Evolutionary conservation across 2,329 filamentous ascomycete species (phyloP).

Genomic region (Stagonosporopsis cucurbitacearum): DNA sequence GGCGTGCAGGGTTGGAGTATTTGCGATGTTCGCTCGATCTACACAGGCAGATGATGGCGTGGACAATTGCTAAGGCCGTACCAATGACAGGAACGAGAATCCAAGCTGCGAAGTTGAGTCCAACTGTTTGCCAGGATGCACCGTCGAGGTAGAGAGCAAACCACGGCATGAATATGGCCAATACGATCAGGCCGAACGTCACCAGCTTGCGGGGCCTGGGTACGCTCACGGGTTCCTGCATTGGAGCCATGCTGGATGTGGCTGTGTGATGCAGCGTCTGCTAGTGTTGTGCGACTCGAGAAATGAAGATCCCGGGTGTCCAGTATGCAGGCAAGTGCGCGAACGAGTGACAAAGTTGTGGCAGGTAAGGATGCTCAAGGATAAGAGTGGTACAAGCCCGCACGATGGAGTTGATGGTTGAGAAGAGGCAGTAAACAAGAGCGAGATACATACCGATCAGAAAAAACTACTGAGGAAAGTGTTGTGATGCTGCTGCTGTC

Average conservation of each 20-base stretch:
- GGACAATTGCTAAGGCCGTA: slow-evolving; percentile 3
- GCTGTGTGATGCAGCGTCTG: neutral
- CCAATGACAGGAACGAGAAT: slow-evolving; percentile 9
- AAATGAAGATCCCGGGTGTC: neutral
- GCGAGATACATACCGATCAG: slow-evolving; percentile 32
- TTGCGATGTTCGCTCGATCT: slow-evolving; percentile 13
- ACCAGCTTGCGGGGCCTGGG: slow-evolving; percentile 14
- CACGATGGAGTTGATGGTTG: slow-evolving; percentile 6
- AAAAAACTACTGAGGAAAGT: slow-evolving; percentile 18
- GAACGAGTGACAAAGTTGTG: slow-evolving; percentile 7
- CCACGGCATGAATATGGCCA: slow-evolving; percentile 25
- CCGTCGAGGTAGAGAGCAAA: slow-evolving; percentile 33
- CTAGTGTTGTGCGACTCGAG: neutral
- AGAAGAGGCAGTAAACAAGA: slow-evolving; percentile 6
- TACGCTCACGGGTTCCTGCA: slow-evolving; percentile 8
- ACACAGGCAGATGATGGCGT: slow-evolving; percentile 22
- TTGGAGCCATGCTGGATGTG: slow-evolving; percentile 4
- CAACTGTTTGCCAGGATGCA: slow-evolving; percentile 9
- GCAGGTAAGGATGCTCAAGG: slow-evolving; percentile 14
- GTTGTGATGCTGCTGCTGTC: slow-evolving; percentile 12
- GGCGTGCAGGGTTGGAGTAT: slow-evolving; percentile 13
- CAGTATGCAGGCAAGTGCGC: slow-evolving; percentile 6
- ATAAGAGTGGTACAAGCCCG: slow-evolving; percentile 9
- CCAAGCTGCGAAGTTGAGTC: slow-evolving; percentile 13
- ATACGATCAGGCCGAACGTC: slow-evolving; percentile 19